Evolutionary conservation across 371 early-diverging fungal species (phyloP), one percentile per base, ranked within the genome.

Genomic region (Paraphysoderma sedebokerense): DNA sequence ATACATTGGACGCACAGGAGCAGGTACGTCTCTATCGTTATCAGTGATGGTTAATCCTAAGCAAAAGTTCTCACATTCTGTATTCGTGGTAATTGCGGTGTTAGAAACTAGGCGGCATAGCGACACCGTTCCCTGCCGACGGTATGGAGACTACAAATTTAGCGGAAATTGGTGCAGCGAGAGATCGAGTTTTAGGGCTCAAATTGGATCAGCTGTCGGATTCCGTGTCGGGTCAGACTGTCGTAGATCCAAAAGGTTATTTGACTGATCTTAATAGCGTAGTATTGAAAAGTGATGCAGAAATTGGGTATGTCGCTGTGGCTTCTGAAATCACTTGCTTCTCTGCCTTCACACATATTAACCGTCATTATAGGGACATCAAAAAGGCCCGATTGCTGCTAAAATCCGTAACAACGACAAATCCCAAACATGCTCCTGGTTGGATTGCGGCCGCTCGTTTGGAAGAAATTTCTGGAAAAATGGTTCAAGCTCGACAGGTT

Each of bases 381-480:
- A 86, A 89, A 52, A 85, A 87, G 48, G 93, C 98, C 0, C 73
- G 96, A 6, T 62, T 79, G 33, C 62, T 97, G 44, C 68, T 95
- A 11, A 77, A 77, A 36, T 90, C 92, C 0, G 88, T 92, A 29
- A 90, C 81, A 29, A 76, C 74, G 3, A 84, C 96, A 0, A 93
- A 92, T 61, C 93, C 93, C 2, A 85, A 82, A 50, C 85, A 92
- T 51, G 91, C 91, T 5, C 88, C 95, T 15, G 92, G 91, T 33
- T 97, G 98, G 96, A 92, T 95, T 59, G 95, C 95, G 2, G 90
- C 92, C 9, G 96, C 98, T 19, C 79, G 96, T 47, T 59, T 95
- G 36, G 98, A 97, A 59, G 93, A 97, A 57, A 77, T 83, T 0
- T 90, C 92, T 1, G 82, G 84, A 15, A 82, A 91, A 53, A 59